Percentiles rank a stretch among this genome's conserved stretches.
Evolutionary conservation across 164 flowering plant genomes (phyloP).

Genomic region (Vitis rotundifolia): DNA sequence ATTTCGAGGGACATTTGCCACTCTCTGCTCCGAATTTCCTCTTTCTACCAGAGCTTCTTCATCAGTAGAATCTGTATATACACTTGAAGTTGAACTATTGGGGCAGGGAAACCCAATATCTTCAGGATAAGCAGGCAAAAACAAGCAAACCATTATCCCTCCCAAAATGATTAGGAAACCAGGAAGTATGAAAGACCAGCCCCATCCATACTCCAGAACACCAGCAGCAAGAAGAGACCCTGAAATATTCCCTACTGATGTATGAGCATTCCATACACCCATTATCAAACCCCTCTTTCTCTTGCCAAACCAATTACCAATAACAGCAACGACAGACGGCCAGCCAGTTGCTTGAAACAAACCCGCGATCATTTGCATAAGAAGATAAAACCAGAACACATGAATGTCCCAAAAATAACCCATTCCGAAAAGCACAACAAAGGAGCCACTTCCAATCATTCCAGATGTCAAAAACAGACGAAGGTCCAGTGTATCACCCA

Average conservation of each 20-base stretch:
- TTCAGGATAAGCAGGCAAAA: constrained; percentile 88
- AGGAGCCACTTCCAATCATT: constrained; percentile 90
- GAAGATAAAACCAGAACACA: constrained; percentile 60
- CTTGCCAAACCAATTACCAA: constrained; percentile 97
- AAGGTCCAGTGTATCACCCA: constrained; percentile 79
- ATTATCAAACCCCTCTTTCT: constrained; percentile 85
- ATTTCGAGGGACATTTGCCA: neutral
- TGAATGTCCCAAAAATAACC: constrained; percentile 84
- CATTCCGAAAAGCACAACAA: constrained; percentile 81
- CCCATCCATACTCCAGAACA: constrained; percentile 87
- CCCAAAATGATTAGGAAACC: constrained; percentile 63
- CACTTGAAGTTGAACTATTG: constrained; percentile 14
- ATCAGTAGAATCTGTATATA: constrained; percentile 27
- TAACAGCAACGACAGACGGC: constrained; percentile 97
- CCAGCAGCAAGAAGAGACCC: constrained; percentile 84
- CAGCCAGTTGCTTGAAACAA: constrained; percentile 96
- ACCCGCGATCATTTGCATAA: constrained; percentile 92
- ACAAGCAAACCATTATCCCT: constrained; percentile 72
- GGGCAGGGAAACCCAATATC: constrained; percentile 62
- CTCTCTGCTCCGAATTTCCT: constrained; percentile 18
- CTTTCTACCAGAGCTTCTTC: constrained; percentile 36
- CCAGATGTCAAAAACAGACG: constrained; percentile 75
- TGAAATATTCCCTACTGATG: constrained; percentile 78
- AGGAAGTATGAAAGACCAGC: constrained; percentile 89
- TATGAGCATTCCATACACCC: constrained; percentile 95